Conservation (phyloP, 1,284 basidiomycete species). For the Ustilago lituana region DNA sequence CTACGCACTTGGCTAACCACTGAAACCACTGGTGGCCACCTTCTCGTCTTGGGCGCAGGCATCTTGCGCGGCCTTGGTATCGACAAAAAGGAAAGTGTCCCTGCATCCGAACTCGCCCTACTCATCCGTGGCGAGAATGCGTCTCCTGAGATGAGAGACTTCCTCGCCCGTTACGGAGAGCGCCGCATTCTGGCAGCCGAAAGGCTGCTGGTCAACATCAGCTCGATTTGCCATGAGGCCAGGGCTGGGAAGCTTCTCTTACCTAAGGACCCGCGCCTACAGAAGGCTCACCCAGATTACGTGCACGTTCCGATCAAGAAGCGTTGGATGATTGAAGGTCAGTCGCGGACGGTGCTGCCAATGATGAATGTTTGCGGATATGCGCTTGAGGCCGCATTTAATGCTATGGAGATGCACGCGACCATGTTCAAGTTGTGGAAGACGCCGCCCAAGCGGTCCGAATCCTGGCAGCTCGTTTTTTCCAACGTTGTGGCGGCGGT, state of each 20-base stretch:
- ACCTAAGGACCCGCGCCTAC: too few species aligned
- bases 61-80: slow-evolving; percentile 33
- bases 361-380: slow-evolving; percentile 32
- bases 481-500: slow-evolving; percentile 20
- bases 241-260: not conserved
- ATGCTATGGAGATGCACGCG: slow-evolving; percentile 44
- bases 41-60: slow-evolving; percentile 24
- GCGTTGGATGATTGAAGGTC: slow-evolving; percentile 23
- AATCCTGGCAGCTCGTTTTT: slow-evolving; percentile 38
- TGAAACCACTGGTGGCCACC: slow-evolving; percentile 28
- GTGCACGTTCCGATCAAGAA: too few species aligned
- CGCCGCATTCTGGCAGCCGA: slow-evolving; percentile 33
- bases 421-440: slow-evolving; percentile 45
- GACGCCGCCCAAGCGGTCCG: slow-evolving; percentile 33
- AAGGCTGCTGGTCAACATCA: slow-evolving; percentile 31
- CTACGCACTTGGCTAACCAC: slow-evolving; percentile 25
- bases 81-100: slow-evolving; percentile 33
- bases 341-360: slow-evolving; percentile 27
- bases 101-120: slow-evolving; percentile 12
- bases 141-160: slow-evolving; percentile 18
- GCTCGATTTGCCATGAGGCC: slow-evolving; percentile 19
- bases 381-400: slow-evolving; percentile 42
- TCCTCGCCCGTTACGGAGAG: slow-evolving; percentile 26
- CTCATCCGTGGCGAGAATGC: slow-evolving; percentile 33
- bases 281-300: too few species aligned